A percentile compares a stretch with the other conserved stretches of the same genome.
Conservation (phyloP, 2,329 filamentous ascomycete genomes). For the Polychaeton citri region DNA sequence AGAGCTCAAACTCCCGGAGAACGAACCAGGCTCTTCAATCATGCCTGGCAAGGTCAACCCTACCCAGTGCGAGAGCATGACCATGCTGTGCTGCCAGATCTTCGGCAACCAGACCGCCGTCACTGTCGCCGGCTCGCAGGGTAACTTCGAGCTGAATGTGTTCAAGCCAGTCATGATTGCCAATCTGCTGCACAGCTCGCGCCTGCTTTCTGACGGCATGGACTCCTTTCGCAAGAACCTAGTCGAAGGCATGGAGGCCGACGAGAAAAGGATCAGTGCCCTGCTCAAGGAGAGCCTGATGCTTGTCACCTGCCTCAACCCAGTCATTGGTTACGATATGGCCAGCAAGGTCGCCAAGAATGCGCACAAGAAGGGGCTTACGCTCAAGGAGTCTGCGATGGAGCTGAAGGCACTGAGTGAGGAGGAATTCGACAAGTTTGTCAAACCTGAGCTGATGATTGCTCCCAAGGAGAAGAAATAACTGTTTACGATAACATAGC, state of each 20-base stretch:
- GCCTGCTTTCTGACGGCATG: constrained; percentile 86
- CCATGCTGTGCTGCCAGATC: constrained; percentile 95
- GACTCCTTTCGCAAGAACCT: constrained; percentile 89
- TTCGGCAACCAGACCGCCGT: constrained; percentile 94
- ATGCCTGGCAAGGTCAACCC: constrained; percentile 99
- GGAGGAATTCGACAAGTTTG: constrained; percentile 80
- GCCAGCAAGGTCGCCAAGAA: constrained; percentile 96
- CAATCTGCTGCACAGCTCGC: constrained; percentile 84
- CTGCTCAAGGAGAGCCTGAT: constrained; percentile 96
- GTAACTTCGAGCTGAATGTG: constrained; percentile 97
- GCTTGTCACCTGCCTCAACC: constrained; percentile 95
- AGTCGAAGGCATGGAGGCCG: constrained; percentile 74
- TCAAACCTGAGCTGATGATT: constrained; percentile 91
- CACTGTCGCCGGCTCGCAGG: constrained; percentile 90
- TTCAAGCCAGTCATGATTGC: constrained; percentile 96
- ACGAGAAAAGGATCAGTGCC: constrained; percentile 79
- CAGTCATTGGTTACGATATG: constrained; percentile 95
- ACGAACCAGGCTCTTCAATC: constrained; percentile 94
- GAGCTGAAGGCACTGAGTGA: constrained; percentile 79
- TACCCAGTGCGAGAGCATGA: constrained; percentile 93
- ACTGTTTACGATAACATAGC: no score
- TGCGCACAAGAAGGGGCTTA: constrained; percentile 94
- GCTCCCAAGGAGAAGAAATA: constrained; percentile 59
- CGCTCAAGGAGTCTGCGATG: constrained; percentile 85
- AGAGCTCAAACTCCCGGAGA: constrained; percentile 87